These are phyloP conservation scores for Phytophthora vignae DNA, from an alignment of 352 stramenopile species.

Conservation along the genomic window DNA sequence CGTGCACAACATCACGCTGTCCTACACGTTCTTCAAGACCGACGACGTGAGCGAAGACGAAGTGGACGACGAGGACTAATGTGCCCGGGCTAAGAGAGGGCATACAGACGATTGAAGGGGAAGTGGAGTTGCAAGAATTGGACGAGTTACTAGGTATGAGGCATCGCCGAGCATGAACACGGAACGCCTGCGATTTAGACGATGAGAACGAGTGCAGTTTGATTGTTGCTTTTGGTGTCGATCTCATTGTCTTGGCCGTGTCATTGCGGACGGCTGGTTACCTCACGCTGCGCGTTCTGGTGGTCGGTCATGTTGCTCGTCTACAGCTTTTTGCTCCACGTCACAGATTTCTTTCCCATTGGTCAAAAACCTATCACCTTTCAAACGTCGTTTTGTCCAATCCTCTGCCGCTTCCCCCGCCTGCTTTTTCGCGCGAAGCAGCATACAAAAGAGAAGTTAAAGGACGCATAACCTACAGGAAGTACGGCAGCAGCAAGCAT, in stretches of 20 bases:
- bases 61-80: constrained; percentile 73
- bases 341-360: constrained; percentile 11
- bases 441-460: constrained; percentile 20
- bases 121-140: background rate
- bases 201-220: background rate
- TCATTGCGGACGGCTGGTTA: no score
- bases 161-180: background rate
- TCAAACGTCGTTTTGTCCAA: constrained; percentile 22
- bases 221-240: no score
- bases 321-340: constrained; percentile 14
- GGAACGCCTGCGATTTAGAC: constrained; percentile 8
- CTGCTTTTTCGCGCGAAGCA: constrained; percentile 24
- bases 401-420: background rate
- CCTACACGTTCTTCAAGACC: constrained; percentile 99
- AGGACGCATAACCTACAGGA: constrained; percentile 11
- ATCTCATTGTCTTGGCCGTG: no score
- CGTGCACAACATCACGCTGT: constrained; percentile 98
- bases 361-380: constrained; percentile 5
- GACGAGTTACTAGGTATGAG: constrained; percentile 1
- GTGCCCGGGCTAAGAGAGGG: background rate
- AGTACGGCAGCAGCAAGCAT: constrained; percentile 35
- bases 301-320: background rate
- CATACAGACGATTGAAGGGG: background rate
- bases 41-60: constrained; percentile 94
- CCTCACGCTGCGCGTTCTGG: background rate